A percentile compares a stretch with the other conserved stretches of the same genome.
These are phyloP conservation scores for Suillus alpinus DNA, from an alignment of 768 basidiomycete genomes.

Conservation along the genomic window DNA sequence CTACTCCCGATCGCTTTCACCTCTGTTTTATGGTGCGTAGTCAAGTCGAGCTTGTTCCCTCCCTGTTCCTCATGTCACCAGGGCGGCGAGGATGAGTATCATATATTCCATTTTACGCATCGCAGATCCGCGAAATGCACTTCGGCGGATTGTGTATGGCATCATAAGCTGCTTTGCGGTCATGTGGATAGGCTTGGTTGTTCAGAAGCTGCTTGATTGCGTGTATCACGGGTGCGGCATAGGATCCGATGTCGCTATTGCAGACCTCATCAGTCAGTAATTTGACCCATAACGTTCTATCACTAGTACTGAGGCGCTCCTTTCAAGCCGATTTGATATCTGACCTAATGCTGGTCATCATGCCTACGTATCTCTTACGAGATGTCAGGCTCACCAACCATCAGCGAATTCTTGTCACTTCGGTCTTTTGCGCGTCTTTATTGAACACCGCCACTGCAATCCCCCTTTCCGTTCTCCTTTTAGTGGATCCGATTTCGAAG, in stretches of 20 bases:
- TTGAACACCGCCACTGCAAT: constrained; percentile 22
- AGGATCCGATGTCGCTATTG: constrained; percentile 9
- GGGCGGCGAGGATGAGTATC: constrained; percentile 28
- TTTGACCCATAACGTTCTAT: neutral
- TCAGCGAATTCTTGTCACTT: constrained; percentile 20
- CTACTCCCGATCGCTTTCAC: constrained; percentile 19
- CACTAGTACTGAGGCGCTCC: neutral
- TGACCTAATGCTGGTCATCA: constrained; percentile 17
- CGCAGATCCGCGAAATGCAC: constrained; percentile 10
- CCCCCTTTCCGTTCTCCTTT: constrained; percentile 20
- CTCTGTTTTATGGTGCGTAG: constrained; percentile 20
- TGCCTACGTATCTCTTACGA: constrained; percentile 15
- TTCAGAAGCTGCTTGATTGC: constrained; percentile 19
- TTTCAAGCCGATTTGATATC: constrained; percentile 22
- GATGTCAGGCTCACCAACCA: constrained; percentile 13
- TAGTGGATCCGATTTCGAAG: constrained; percentile 1
- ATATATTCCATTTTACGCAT: constrained; percentile 24
- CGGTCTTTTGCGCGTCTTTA: constrained; percentile 19
- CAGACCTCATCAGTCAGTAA: constrained; percentile 24
- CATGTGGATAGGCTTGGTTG: constrained; percentile 13
- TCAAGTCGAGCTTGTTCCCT: neutral
- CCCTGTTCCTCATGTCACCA: constrained; percentile 1
- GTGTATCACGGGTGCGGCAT: constrained; percentile 2
- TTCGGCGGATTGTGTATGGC: constrained; percentile 14
- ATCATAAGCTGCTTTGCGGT: constrained; percentile 16